phyloP scores from a whole-genome alignment of 306 rosid genomes.

The Vicia faba region DNA sequence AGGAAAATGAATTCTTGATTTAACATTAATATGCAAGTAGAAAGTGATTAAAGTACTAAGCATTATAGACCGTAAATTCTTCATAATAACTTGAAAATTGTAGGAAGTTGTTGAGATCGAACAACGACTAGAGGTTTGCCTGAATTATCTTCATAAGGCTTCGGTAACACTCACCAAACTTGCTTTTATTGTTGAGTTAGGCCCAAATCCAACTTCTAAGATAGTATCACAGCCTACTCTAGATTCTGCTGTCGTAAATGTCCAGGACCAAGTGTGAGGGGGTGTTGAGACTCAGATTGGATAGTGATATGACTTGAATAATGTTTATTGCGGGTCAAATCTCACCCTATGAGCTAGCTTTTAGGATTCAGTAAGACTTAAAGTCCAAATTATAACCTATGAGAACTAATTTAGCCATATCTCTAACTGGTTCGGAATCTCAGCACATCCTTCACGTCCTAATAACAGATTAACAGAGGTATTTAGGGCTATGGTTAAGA shows the following conservation, averaged over 20 bases:
- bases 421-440: background rate
- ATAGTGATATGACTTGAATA: background rate
- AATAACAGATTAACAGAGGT: background rate
- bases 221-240: background rate
- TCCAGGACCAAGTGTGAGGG: background rate
- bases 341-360: background rate
- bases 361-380: background rate
- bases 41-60: slow-evolving; percentile 11
- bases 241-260: background rate
- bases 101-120: background rate
- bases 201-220: background rate
- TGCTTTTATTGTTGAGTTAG: background rate
- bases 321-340: background rate
- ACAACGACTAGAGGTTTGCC: background rate
- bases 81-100: background rate
- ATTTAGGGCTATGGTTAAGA: background rate
- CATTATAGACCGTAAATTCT: slow-evolving; percentile 20
- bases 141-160: background rate
- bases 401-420: background rate
- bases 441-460: background rate
- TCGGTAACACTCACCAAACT: background rate
- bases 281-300: background rate
- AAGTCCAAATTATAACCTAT: background rate
- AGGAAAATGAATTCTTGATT: no score
- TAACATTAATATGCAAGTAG: background rate